Conservation (phyloP, 2,329 filamentous ascomycete genomes). For the Cytospora schulzeri region DNA sequence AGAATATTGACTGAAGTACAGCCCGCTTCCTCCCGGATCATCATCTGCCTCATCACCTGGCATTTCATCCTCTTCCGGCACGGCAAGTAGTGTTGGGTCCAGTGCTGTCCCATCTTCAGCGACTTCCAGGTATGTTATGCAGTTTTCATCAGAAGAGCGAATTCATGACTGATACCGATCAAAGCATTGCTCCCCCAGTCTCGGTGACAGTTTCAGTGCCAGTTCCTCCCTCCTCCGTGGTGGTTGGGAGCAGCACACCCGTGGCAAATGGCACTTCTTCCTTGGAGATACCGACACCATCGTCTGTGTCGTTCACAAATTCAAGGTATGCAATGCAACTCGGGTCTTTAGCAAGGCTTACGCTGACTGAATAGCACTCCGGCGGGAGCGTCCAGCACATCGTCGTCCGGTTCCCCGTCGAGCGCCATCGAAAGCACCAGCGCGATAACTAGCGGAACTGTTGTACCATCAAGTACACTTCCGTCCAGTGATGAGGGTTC, state of each 20-base stretch:
- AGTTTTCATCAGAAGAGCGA: neutral
- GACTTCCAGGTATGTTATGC: constrained; percentile 9
- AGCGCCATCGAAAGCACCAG: constrained; percentile 5
- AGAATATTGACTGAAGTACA: constrained; percentile 1
- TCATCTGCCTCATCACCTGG: neutral
- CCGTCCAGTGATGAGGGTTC: neutral
- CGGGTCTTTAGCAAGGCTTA: neutral
- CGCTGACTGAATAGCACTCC: constrained; percentile 14
- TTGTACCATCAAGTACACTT: neutral
- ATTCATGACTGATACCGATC: neutral
- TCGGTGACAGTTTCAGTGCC: neutral
- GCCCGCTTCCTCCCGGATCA: neutral
- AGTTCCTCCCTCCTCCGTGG: constrained; percentile 4
- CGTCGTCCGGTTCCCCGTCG: neutral
- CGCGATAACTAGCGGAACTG: neutral
- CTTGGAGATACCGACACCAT: constrained; percentile 26
- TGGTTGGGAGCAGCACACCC: neutral
- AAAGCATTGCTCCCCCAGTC: neutral
- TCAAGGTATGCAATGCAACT: constrained; percentile 13
- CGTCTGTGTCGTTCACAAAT: constrained; percentile 22
- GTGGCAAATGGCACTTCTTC: constrained; percentile 16
- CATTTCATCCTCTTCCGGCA: constrained; percentile 3
- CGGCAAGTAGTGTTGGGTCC: neutral
- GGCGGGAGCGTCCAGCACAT: neutral
- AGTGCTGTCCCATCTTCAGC: neutral